Percentiles rank a stretch among this genome's conserved stretches.
These are phyloP conservation scores for Cutaneotrichosporon cyanovorans DNA, from an alignment of 1,284 basidiomycete genomes.

Conservation along the genomic window DNA sequence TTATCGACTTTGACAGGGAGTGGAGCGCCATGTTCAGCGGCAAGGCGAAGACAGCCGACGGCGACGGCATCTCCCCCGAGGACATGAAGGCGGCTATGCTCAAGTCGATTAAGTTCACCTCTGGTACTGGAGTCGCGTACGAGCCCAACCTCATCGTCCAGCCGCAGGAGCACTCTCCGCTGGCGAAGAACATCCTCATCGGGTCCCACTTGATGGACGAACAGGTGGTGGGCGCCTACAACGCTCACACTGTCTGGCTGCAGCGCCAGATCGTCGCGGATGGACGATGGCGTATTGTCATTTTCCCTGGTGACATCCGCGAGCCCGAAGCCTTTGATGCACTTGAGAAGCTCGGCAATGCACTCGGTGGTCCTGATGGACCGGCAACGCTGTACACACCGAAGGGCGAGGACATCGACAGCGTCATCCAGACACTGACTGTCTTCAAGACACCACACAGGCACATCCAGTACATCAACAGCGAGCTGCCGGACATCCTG, in stretches of 20 bases:
- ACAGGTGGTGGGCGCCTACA: conserved; percentile 56
- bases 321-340: conserved; percentile 45
- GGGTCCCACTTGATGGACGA: conserved; percentile 50
- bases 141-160: conserved; percentile 8
- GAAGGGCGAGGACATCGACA: conserved; percentile 30
- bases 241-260: conserved; percentile 57
- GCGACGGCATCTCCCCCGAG: conserved; percentile 44
- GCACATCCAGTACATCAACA: conserved; percentile 11
- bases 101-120: conserved; percentile 18
- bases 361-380: conserved; percentile 27
- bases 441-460: conserved; percentile 17
- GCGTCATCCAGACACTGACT: conserved; percentile 19
- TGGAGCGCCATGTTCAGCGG: conserved; percentile 68
- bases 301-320: conserved; percentile 57
- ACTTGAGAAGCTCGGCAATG: conserved; percentile 47
- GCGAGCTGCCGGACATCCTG: conserved; percentile 13
- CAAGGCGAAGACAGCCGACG: conserved; percentile 51
- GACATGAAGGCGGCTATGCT: conserved; percentile 13
- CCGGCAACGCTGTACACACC: conserved; percentile 16
- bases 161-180: not conserved
- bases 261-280: conserved; percentile 63
- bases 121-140: conserved; percentile 44
- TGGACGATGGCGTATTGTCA: conserved; percentile 61
- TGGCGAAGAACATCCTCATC: conserved; percentile 45
- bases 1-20: conserved; percentile 71